Evolutionary conservation across 2,329 filamentous ascomycete genomes (phyloP).

Genomic region (Tympanopsis confertula): DNA sequence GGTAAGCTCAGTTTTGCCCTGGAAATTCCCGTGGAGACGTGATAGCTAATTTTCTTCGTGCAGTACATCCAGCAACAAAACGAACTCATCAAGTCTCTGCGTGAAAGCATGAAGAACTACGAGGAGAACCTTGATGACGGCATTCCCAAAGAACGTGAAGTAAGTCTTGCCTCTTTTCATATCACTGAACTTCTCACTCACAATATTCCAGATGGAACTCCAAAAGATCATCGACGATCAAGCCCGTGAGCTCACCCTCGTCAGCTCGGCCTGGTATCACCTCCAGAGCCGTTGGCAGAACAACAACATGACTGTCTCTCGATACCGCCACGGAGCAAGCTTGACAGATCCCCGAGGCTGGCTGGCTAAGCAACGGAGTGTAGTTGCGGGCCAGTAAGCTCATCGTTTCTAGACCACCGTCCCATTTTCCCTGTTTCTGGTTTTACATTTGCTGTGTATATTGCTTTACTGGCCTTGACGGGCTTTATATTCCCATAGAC

Average conservation of each 20-base stretch:
- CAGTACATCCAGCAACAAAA: slow-evolving; percentile 28
- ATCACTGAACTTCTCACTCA: neutral
- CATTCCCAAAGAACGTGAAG: slow-evolving; percentile 24
- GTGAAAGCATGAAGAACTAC: slow-evolving; percentile 23
- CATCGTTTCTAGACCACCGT: too few species aligned
- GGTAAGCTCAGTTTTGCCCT: slow-evolving; percentile 13
- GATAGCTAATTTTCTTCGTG: slow-evolving; percentile 1
- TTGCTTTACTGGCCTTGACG: too few species aligned
- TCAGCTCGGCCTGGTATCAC: slow-evolving; percentile 32
- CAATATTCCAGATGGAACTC: slow-evolving; percentile 19
- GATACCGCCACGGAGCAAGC: slow-evolving; percentile 19
- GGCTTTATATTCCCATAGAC: too few species aligned
- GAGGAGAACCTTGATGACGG: slow-evolving; percentile 20
- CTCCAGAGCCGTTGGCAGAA: slow-evolving; percentile 29
- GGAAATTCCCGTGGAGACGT: slow-evolving; percentile 1
- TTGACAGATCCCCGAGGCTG: slow-evolving; percentile 24
- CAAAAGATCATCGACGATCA: slow-evolving; percentile 24
- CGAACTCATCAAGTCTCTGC: slow-evolving; percentile 25
- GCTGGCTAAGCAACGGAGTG: slow-evolving; percentile 27
- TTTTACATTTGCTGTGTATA: too few species aligned
- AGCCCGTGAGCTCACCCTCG: slow-evolving; percentile 27
- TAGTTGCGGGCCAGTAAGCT: slow-evolving; percentile 16
- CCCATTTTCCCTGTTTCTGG: neutral
- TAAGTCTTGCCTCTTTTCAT: slow-evolving; percentile 9
- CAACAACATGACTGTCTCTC: slow-evolving; percentile 24